Evolutionary conservation across 352 stramenopile species (phyloP), one percentile per base, ranked within the genome.

Genomic region (Phytophthora hibernalis): DNA sequence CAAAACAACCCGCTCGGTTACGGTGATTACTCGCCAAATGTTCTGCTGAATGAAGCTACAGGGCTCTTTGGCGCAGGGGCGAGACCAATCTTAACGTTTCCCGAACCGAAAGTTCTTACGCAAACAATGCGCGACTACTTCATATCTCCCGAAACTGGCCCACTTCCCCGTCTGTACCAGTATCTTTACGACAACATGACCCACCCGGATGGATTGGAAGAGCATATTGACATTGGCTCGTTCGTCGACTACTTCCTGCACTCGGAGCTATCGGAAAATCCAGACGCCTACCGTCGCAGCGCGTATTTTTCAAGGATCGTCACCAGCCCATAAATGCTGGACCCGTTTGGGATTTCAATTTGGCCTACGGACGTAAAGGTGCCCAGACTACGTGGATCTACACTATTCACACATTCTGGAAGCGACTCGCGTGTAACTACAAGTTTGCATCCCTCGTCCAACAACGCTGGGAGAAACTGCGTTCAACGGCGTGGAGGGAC

Each of bases 291-390:
- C 24, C 72, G 80, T 12, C 73, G 78, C 24, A 90, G 83, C 52
- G 66, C 79, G 9, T 90, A 80, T 68, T 92, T 90, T 90, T 90
- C 71, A 90, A 92, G 49, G 82, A 92, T 35, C 83, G 83, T 24
- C 64, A 61, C 10, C 65, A 85, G 30, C 75, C 82, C 11, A 90
- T 92, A 31, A 88, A 92, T 58, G 82, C 82, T 44, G 83, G 83
- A 0, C 82, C 81, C 1, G 76, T 89, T 12, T 92, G 83, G 83
- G 83, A 91, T 51, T 85, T 90, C 43, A 91, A 91, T 57, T 57
- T 91, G 38, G 83, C 83, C 1, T 91, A 85, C 53, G 82, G 83
- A 20, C 60, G 54, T 33, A 76, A 72, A 43, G 69, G 70, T 10
- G 65, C 54, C 20, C 70, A 71, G 35, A 77, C 77, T 35, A 59